These are phyloP conservation scores for Tylopilus sp. DNA, from an alignment of 768 basidiomycete genomes.

Conservation along the genomic window DNA sequence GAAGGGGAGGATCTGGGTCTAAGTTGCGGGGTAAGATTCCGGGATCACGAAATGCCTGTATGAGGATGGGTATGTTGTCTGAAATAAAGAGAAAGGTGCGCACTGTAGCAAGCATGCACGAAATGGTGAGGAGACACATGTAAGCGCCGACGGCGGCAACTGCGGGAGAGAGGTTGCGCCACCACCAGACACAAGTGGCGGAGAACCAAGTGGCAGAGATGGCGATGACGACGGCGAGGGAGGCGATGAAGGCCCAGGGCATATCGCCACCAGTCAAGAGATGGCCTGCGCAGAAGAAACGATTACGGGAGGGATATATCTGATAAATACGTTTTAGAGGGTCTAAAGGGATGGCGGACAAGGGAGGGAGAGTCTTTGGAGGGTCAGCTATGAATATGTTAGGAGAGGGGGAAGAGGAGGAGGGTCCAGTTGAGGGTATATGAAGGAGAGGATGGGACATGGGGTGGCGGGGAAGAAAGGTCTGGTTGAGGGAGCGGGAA, in stretches of 20 bases:
- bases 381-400: slow-evolving; percentile 32
- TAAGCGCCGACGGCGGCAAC: slow-evolving; percentile 66
- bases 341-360: slow-evolving; percentile 31
- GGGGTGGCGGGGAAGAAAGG: slow-evolving; percentile 11
- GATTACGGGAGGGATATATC: slow-evolving; percentile 68
- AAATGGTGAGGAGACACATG: slow-evolving; percentile 61
- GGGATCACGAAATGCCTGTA: slow-evolving; percentile 73
- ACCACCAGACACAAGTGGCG: slow-evolving; percentile 88
- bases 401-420: slow-evolving; percentile 27
- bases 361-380: slow-evolving; percentile 28
- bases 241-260: slow-evolving; percentile 74
- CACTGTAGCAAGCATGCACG: slow-evolving; percentile 76
- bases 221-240: slow-evolving; percentile 56
- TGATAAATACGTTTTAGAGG: slow-evolving; percentile 53
- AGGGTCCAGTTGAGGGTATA: slow-evolving; percentile 21
- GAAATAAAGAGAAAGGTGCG: slow-evolving; percentile 24
- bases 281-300: slow-evolving; percentile 69
- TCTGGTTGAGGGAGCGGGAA: slow-evolving; percentile 13
- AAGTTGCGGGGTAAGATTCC: slow-evolving; percentile 88
- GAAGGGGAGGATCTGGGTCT: slow-evolving; percentile 82
- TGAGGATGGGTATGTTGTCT: neutral
- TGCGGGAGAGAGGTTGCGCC: slow-evolving; percentile 72
- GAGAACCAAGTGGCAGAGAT: slow-evolving; percentile 84
- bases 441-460: slow-evolving; percentile 23
- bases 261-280: slow-evolving; percentile 84